Base-by-base conservation (phyloP, 805 yeast genomes). In the Barnettozyma botsteinii region DNA sequence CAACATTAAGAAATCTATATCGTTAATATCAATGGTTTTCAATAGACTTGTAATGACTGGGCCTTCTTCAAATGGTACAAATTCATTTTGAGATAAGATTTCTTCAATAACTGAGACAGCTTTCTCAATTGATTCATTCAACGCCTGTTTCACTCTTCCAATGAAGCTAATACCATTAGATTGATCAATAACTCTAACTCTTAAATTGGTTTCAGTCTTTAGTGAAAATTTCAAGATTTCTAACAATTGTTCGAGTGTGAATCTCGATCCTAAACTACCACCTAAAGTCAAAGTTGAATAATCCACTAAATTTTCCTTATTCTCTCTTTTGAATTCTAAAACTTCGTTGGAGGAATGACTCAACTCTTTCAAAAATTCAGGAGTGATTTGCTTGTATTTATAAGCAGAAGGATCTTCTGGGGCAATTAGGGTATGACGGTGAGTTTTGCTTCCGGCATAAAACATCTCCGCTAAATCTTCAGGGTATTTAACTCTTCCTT, bases 221-320 rank as follows among this genome's bases (percentile, higher is more conserved):
- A 58, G 37, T 38, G 53, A 44, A 50, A 39, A 34, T 29, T 57
- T 47, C 25, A 71, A 46, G 0, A 70, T 44, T 24, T 62, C 62
- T 17, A 57, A 37, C 9, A 82, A 51, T 53, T 81, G 85, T 5
- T 59, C 45, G 22, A 71, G 49, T 7, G 72, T 62, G 5, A 52
- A 33, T 2, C 47, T 23, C 3, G 66, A 51, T 21, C 64, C 60
- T 41, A 81, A 70, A 50, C 79, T 75, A 27, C 85, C 93, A 38
- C 79, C 65, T 10, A 83, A 48, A 59, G 86, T 78, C 8, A 79
- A 32, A 1, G 69, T 63, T 13, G 57, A 64, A 31, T 50, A n/a
- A 17, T 59, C 62, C 19, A 55, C 46, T 2, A 20, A 15, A 13
- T 13, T 20, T 12, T 46, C 43, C 5, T 38, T 39, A 5, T 20